Evolutionary conservation across 1,139 yeast species (phyloP).

Genomic region (Magnusiomyces sp.): DNA sequence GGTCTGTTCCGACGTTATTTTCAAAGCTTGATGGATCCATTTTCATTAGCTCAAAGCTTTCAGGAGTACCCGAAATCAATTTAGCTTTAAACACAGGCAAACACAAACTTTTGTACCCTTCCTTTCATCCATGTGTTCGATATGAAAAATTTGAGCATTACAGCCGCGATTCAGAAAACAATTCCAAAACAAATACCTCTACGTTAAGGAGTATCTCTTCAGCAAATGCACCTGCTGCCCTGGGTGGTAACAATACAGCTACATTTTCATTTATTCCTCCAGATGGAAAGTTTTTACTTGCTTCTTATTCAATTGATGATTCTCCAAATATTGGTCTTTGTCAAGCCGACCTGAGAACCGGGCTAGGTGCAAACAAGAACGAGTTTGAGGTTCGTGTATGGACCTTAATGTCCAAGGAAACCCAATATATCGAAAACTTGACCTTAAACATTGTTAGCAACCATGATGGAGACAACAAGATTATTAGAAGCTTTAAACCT

Average conservation of each 20-base stretch:
- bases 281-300: constrained; percentile 63
- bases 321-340: constrained; percentile 46
- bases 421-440: constrained; percentile 51
- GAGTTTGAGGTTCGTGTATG: constrained; percentile 70
- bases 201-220: no score
- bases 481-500: constrained; percentile 36
- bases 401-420: constrained; percentile 43
- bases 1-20: no score
- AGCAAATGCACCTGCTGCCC: neutral
- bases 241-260: neutral
- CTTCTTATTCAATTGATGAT: constrained; percentile 54
- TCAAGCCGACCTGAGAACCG: constrained; percentile 50
- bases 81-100: constrained; percentile 39
- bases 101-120: constrained; percentile 31
- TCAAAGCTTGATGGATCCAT: constrained; percentile 62
- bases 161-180: neutral
- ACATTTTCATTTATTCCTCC: constrained; percentile 72
- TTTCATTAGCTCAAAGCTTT: constrained; percentile 54
- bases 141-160: constrained; percentile 10
- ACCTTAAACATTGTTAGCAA: constrained; percentile 43
- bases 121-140: constrained; percentile 53
- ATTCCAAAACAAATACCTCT: neutral
- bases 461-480: constrained; percentile 21
- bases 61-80: constrained; percentile 68
- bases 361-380: constrained; percentile 51